These are phyloP conservation scores for Aspergillus sp. DNA, from an alignment of 2,329 filamentous ascomycete species.

Conservation along the genomic window DNA sequence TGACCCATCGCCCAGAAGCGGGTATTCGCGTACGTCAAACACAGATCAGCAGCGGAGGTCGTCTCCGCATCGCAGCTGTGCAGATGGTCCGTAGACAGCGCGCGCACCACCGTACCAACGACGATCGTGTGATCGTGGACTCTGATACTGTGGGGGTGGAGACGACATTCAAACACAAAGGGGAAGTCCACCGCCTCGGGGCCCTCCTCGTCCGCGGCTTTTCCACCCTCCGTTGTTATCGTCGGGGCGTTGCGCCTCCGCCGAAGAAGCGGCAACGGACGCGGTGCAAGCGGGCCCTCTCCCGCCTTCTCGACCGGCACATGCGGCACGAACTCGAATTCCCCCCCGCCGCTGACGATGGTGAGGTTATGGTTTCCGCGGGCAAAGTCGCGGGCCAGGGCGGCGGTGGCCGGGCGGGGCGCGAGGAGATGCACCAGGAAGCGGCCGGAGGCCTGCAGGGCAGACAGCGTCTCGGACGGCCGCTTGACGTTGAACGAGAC, in stretches of 20 bases:
- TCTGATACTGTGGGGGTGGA: constrained; percentile 35
- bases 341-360: constrained; percentile 24
- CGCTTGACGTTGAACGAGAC: constrained; percentile 62
- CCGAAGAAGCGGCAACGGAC: constrained; percentile 29
- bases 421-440: constrained; percentile 56
- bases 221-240: background rate
- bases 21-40: constrained; percentile 44
- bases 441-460: constrained; percentile 45
- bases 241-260: constrained; percentile 13
- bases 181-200: constrained; percentile 27
- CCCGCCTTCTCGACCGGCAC: background rate
- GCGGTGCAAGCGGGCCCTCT: background rate
- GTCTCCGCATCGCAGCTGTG: background rate
- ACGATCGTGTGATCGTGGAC: constrained; percentile 43
- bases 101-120: constrained; percentile 35
- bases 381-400: constrained; percentile 40
- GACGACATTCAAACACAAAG: constrained; percentile 40
- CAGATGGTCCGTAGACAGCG: constrained; percentile 17
- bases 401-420: constrained; percentile 29
- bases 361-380: constrained; percentile 38
- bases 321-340: constrained; percentile 28
- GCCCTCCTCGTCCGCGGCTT: background rate
- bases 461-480: constrained; percentile 56
- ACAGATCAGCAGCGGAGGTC: constrained; percentile 22
- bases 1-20: constrained; percentile 43